phyloP scores from a whole-genome alignment of 148 eudicot species.

The Pharnaceum exiguum region DNA sequence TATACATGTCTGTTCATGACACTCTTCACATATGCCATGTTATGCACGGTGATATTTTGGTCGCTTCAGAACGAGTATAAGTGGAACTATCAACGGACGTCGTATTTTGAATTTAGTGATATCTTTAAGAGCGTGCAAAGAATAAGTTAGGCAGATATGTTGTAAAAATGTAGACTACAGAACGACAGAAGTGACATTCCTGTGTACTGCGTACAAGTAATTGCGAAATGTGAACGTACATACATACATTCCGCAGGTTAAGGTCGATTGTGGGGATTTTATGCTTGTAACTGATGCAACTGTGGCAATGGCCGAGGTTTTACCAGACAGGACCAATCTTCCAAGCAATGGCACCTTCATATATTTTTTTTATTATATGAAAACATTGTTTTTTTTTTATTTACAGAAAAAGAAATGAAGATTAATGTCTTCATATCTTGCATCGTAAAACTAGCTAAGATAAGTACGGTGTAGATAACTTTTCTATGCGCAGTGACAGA shows the following conservation, averaged over 20 bases:
- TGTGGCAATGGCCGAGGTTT: conserved; percentile 1
- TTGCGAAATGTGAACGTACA: conserved; percentile 3
- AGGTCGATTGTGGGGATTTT: conserved; percentile 19
- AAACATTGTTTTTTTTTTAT: too few relatives aligned
- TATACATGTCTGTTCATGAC: too few relatives aligned
- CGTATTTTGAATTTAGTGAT: conserved; percentile 2
- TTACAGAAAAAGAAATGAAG: too few relatives aligned
- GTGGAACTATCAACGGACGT: conserved; percentile 6
- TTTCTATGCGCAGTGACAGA: too few relatives aligned
- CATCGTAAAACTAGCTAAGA: too few relatives aligned
- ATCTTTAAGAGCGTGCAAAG: conserved; percentile 24
- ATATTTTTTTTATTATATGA: conserved; percentile 11
- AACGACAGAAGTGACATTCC: conserved; percentile 1
- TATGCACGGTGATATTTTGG: not conserved
- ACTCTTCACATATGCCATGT: not conserved
- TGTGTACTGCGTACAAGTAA: conserved; percentile 14
- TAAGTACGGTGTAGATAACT: too few relatives aligned
- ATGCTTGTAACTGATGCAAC: conserved; percentile 18
- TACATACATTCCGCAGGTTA: conserved; percentile 12
- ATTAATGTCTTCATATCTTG: too few relatives aligned
- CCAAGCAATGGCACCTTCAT: conserved; percentile 17
- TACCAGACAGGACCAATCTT: conserved; percentile 25
- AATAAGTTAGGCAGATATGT: conserved; percentile 15
- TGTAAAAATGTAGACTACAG: conserved; percentile 7
- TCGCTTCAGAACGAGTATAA: conserved; percentile 7